Evolutionary conservation across 495 filamentous ascomycete species (phyloP).

Genomic region (Rusavskia elegans): DNA sequence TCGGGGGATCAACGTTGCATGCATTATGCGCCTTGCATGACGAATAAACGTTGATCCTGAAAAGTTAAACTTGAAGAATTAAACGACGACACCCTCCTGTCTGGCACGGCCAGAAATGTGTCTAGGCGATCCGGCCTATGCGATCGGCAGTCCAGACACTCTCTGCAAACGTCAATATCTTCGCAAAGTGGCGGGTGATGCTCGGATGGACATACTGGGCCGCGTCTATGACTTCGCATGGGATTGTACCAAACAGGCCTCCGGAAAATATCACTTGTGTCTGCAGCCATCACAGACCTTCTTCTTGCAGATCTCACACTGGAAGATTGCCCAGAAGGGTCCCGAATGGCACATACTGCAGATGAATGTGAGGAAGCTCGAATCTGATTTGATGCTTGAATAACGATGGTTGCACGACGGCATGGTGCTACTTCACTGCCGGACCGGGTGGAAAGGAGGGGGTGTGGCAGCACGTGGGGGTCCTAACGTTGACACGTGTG

Average conservation of each 20-base stretch:
- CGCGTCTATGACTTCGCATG: not conserved
- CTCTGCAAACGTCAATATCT: too few relatives aligned
- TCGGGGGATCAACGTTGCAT: constrained; percentile 11
- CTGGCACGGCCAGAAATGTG: too few relatives aligned
- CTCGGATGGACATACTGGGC: not conserved
- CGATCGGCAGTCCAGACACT: too few relatives aligned
- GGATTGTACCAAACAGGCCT: not conserved
- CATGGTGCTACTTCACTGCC: not conserved
- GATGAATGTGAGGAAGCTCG: constrained; percentile 31
- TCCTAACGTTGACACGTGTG: not conserved
- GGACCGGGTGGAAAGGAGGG: not conserved
- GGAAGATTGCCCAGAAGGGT: constrained; percentile 33
- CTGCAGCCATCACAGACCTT: not conserved
- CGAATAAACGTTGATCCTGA: not conserved
- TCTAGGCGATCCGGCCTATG: too few relatives aligned
- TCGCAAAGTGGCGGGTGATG: too few relatives aligned
- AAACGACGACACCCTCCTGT: not conserved
- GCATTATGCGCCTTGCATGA: not conserved
- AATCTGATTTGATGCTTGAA: not conserved
- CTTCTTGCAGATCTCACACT: constrained; percentile 27
- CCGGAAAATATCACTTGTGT: not conserved
- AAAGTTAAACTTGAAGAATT: not conserved
- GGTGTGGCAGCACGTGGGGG: not conserved
- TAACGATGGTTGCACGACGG: not conserved
- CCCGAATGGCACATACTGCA: constrained; percentile 35